These are phyloP conservation scores for Graphilbum sp. DNA, from an alignment of 2,329 filamentous ascomycete species.

Conservation along the genomic window DNA sequence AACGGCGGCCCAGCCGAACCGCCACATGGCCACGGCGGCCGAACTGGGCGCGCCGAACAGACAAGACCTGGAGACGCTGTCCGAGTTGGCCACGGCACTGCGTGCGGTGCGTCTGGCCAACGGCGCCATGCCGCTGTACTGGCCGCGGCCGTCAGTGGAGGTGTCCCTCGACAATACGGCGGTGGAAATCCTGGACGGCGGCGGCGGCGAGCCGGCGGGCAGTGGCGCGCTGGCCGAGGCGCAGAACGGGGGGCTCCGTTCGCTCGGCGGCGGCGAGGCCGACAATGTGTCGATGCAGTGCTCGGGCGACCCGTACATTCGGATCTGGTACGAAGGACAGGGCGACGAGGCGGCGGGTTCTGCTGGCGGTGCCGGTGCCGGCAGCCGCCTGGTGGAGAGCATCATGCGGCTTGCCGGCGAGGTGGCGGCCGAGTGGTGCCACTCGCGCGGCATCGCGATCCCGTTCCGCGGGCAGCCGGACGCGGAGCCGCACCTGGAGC, in stretches of 20 bases:
- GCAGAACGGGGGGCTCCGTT: too few relatives aligned
- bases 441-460: slow-evolving; percentile 37
- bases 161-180: slow-evolving; percentile 24
- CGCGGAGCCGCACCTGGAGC: slow-evolving; percentile 19
- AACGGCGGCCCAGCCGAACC: slow-evolving; percentile 7
- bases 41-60: slow-evolving; percentile 26
- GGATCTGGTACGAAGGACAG: slow-evolving; percentile 17
- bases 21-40: slow-evolving; percentile 25
- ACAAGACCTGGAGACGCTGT: slow-evolving; percentile 29
- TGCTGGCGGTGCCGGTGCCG: slow-evolving; percentile 5
- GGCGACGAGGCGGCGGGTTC: not conserved
- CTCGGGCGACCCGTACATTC: slow-evolving; percentile 34
- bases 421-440: slow-evolving; percentile 44
- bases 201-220: not conserved
- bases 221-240: too few relatives aligned
- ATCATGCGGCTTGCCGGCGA: slow-evolving; percentile 47
- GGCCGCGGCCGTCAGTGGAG: slow-evolving; percentile 23
- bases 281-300: slow-evolving; percentile 15
- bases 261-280: not conserved
- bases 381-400: slow-evolving; percentile 25
- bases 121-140: slow-evolving; percentile 33
- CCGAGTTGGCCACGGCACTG: slow-evolving; percentile 29
- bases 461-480: slow-evolving; percentile 38
- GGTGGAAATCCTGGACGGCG: not conserved
- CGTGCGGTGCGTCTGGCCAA: slow-evolving; percentile 24